Evolutionary conservation across 306 rosid species (phyloP), one percentile per base, ranked within the genome.

Genomic region (Cercis canadensis): DNA sequence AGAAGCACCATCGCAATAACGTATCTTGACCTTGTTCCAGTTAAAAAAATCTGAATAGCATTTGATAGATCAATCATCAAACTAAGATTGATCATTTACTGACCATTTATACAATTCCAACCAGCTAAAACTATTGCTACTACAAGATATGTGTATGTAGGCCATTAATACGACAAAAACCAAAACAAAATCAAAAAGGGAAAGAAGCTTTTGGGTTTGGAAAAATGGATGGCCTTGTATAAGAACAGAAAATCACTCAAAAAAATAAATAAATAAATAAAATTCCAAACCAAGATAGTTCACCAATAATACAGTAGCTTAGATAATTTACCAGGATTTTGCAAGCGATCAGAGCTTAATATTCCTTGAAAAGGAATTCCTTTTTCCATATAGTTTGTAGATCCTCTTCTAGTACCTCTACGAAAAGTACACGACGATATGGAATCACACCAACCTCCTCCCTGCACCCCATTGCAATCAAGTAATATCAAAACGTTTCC

Each of bases 381-480:
- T 45, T 57, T 80, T 5, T 86, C 90, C 99, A 94, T 94, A 79
- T 79, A 80, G 9, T 76, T 80, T 14, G 97, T 88, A 33, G 99
- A 94, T 5, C 99, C 99, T 61, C 89, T 82, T 33, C 83, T 39
- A 7, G 95, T 83, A 62, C 45, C 54, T 75, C 83, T 89, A 13
- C 99, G 92, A 8, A 11, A 67, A 33, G 85, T 83, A 84, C 99
- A 94, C 0, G 96, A 83, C 21, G 80, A 50, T 9, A 75, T 5
- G 12, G 97, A 37, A 73, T 80, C 31, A 69, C 99, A 94, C 99
- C 99, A 91, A 46, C 97, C 99, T 72, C 97, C 99, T 64, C 97
- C 99, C 99, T 94, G 72, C 21, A 84, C 50, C 43, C 63, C 41
- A 44, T 37, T 4, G 14, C 3, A 6, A 37, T 5, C 7, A 44